Base-by-base conservation (phyloP, 2,329 filamentous ascomycete genomes). In the Beauveria scarabaeidicola region DNA sequence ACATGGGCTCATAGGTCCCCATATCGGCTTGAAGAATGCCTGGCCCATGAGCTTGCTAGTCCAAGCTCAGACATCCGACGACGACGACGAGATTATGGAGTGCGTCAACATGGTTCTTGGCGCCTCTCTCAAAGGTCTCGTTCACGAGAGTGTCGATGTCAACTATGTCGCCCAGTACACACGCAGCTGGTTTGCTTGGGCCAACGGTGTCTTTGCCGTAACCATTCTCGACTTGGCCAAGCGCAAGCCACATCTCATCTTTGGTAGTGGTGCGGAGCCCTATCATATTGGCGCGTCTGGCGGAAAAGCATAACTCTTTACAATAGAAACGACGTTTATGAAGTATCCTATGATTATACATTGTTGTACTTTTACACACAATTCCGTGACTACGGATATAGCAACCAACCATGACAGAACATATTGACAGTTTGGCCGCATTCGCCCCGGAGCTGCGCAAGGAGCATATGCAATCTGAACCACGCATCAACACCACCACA, bases 21-120 rank as follows among this genome's bases (percentile, higher is more conserved):
- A 85, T 68, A 88, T 97, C 65, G 94, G 94, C 0, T 76, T 96
- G n/a, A 78, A 83, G 66, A 90, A 96, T 65, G 94, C 93, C 8
- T 99, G 94, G 94, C 94, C 94, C 0, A 97, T 99, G 91, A 94
- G 90, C 70, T 77, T 97, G 63, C 79, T 99, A 9, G 83, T 97
- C 21, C 92, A 97, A 73, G 91, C 90, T 3, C 91, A 94, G 81
- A 99, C 94, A 0, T 88, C 86, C 6, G 82, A 93, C 54, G 80
- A 92, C 60, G 92, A 96, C 62, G 78, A 80, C 0, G 94, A 99
- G 75, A 97, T 99, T 64, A 77, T 74, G 62, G 79, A 83, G 52
- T 89, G 88, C 63, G 73, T 99, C 27, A 77, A 84, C 8, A 72
- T 87, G 36, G 94, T 99, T 43, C 84, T 94, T 61, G 80, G 84